A percentile compares a stretch with the other conserved stretches of the same genome.
These are phyloP conservation scores for Fusarium aywerte DNA, from an alignment of 2,329 filamentous ascomycete species.

Conservation along the genomic window DNA sequence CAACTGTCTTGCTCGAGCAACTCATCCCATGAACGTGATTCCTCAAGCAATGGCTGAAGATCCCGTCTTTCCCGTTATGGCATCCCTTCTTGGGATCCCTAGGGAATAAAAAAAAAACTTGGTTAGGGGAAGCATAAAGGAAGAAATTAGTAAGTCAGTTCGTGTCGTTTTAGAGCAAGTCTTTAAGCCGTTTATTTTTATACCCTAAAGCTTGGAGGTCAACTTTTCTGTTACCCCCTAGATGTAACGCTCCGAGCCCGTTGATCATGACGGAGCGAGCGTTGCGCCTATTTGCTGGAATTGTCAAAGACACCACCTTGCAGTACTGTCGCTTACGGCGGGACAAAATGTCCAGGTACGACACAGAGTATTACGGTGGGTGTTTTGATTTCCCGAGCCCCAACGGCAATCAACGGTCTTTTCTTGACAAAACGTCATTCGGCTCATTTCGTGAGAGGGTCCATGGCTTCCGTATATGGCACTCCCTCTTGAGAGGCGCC, in stretches of 20 bases:
- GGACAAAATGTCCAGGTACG: conserved; percentile 35
- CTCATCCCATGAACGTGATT: conserved; percentile 5
- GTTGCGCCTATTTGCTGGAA: conserved; percentile 18
- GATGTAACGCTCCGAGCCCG: conserved; percentile 26
- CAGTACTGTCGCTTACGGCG: conserved; percentile 45
- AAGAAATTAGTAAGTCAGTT: too few species aligned
- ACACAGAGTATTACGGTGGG: conserved; percentile 3
- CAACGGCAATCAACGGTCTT: conserved; percentile 16
- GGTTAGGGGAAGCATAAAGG: too few species aligned
- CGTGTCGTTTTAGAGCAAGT: too few species aligned
- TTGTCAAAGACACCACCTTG: conserved; percentile 7
- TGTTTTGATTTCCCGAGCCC: neutral
- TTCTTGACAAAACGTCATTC: conserved; percentile 8
- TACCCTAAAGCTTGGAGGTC: too few species aligned
- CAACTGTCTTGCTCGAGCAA: conserved; percentile 5
- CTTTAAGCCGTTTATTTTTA: too few species aligned
- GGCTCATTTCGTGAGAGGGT: conserved; percentile 16
- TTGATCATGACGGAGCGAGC: conserved; percentile 39
- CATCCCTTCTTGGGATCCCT: conserved; percentile 6
- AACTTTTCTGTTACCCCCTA: too few species aligned
- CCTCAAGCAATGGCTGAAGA: conserved; percentile 4
- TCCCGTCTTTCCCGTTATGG: conserved; percentile 7
- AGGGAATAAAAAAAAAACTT: too few species aligned
- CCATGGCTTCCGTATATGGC: conserved; percentile 5
- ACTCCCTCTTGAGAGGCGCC: neutral